Conservation (phyloP, 495 filamentous ascomycete genomes). For the Neurospora intermedia region DNA sequence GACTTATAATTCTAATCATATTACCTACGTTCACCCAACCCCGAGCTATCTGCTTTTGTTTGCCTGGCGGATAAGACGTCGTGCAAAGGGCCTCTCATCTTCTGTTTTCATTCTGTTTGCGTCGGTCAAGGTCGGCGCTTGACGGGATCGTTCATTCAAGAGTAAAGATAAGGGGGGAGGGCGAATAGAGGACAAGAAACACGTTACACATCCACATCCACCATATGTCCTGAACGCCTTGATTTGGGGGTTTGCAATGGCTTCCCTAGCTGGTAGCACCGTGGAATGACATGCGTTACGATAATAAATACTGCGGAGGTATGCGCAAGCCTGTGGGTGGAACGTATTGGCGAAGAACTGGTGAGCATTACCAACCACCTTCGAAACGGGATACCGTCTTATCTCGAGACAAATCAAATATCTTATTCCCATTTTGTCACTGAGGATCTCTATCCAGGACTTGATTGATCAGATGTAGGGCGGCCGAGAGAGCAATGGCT, state of each 20-base stretch:
- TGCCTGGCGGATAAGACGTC: conserved; percentile 12
- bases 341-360: background rate
- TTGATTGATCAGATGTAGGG: background rate
- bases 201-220: background rate
- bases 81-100: conserved; percentile 14
- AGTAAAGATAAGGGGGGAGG: background rate
- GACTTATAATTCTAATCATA: background rate
- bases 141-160: background rate
- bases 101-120: conserved; percentile 17
- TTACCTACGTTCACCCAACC: background rate
- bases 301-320: conserved; percentile 1
- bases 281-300: conserved; percentile 4
- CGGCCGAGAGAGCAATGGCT: conserved; percentile 4
- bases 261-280: background rate
- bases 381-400: conserved; percentile 2
- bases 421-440: background rate
- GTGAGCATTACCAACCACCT: conserved; percentile 1
- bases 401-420: conserved; percentile 2
- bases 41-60: conserved; percentile 19
- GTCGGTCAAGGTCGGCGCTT: conserved; percentile 4
- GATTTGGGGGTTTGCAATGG: background rate
- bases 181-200: background rate
- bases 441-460: background rate
- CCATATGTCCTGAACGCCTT: background rate
- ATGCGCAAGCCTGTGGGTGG: background rate